These are phyloP conservation scores for Vitis hybrid DNA, from an alignment of 177 flowering plant species.

Conservation along the genomic window DNA sequence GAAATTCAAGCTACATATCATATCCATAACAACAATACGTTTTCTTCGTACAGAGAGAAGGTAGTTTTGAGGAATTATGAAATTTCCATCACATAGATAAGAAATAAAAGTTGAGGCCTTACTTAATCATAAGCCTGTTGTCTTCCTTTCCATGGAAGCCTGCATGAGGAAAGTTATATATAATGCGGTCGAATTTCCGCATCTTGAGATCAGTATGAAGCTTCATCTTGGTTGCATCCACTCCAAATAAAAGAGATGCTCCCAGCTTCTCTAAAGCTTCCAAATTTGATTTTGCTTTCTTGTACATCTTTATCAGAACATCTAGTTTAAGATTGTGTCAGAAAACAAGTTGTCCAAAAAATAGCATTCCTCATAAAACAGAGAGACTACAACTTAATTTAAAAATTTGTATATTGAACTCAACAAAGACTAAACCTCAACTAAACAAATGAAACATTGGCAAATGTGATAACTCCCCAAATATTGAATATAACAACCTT, in stretches of 20 bases:
- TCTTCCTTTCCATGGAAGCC: constrained; percentile 31
- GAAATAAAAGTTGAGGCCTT: background rate
- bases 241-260: constrained; percentile 32
- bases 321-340: constrained; percentile 21
- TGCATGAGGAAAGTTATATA: constrained; percentile 37
- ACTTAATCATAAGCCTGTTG: constrained; percentile 19
- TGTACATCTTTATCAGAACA: constrained; percentile 27
- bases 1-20: no score
- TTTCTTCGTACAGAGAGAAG: no score
- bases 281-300: constrained; percentile 33
- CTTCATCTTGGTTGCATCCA: constrained; percentile 43
- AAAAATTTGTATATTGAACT: background rate
- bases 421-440: background rate
- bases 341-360: background rate
- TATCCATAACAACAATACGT: no score
- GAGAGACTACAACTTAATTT: background rate
- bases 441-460: background rate
- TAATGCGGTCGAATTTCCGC: constrained; percentile 25
- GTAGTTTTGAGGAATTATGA: background rate
- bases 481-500: no score
- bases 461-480: no score
- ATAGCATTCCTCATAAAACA: no score
- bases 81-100: background rate
- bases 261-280: constrained; percentile 20
- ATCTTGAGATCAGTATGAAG: constrained; percentile 16